Evolutionary conservation across 352 stramenopile species (phyloP), one percentile per base, ranked within the genome.

Genomic region (Hyaloperonospora brassicae): DNA sequence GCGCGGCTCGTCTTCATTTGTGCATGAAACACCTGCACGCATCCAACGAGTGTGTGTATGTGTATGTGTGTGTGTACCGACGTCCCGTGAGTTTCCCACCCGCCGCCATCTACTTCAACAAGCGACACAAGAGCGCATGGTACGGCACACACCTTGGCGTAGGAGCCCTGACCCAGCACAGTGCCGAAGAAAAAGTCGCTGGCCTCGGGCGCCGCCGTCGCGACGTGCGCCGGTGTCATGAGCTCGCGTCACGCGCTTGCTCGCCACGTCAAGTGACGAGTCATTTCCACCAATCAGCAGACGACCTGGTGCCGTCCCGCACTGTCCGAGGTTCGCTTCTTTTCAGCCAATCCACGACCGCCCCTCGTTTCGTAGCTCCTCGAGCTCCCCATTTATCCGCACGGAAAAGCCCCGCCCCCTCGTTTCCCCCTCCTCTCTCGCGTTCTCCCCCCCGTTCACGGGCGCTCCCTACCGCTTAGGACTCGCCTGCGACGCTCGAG

Each of bases 121-220:
- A 42, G 11, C 11, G 11, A 12, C 11, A 21, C 12, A 38, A 22
- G 12, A 38, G 11, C 17, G 17, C 17, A 17, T 17, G 17, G 17
- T 17, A n/a, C 6, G n/a, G 22, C 11, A 30, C 21, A 27, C 60
- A 94, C 87, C 66, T 91, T 82, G 38, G 87, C 87, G 66, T 95
- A 96, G 7, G 83, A 88, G 31, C 87, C 87, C 64, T 96, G 83
- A 10, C 87, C 87, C 40, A 96, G 57, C 40, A 91, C 81, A 25
- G 62, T 83, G 23, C 86, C 85, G 56, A 96, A 96, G 52, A 90
- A 62, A 59, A 96, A 96, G 64, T 95, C 86, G 53, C 74, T 57
- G 25, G 73, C 76, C 52, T 87, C 74, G 8, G 84, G 79, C 55
- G 77, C 76, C 49, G 73, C 57, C 47, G 85, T 76, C 36, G 87